phyloP scores from a whole-genome alignment of 139 green algal species.

The Pedinophyceae sp. region DNA sequence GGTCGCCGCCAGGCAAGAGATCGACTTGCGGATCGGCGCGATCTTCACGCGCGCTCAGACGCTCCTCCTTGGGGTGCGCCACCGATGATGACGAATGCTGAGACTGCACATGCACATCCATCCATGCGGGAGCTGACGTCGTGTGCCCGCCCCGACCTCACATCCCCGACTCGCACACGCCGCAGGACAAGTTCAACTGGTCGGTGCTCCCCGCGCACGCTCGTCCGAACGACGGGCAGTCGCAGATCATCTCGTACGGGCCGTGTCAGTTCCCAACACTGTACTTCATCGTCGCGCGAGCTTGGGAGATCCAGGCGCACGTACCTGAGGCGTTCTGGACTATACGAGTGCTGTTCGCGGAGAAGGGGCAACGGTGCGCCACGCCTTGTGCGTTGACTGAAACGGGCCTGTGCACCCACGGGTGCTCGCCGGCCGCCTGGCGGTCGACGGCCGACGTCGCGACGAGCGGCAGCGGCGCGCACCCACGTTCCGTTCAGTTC shows the following conservation, averaged over 20 bases:
- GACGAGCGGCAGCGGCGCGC: too few relatives aligned
- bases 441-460: slow-evolving; percentile 1
- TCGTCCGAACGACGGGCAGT: too few relatives aligned
- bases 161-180: neutral
- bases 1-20: slow-evolving; percentile 74
- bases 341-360: slow-evolving; percentile 25
- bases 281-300: slow-evolving; percentile 87
- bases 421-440: neutral
- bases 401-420: neutral
- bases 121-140: too few relatives aligned
- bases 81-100: too few relatives aligned
- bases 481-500: too few relatives aligned
- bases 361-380: too few relatives aligned
- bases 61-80: slow-evolving; percentile 60
- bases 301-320: slow-evolving; percentile 88
- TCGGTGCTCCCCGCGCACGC: slow-evolving; percentile 9
- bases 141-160: neutral
- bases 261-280: slow-evolving; percentile 97
- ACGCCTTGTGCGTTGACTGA: slow-evolving; percentile 20
- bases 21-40: slow-evolving; percentile 87
- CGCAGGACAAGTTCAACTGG: slow-evolving; percentile 63
- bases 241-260: slow-evolving; percentile 34
- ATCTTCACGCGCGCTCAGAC: slow-evolving; percentile 95
- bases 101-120: too few relatives aligned
- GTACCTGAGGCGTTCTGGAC: slow-evolving; percentile 84